Evolutionary conservation across 2,329 filamentous ascomycete genomes (phyloP).

Genomic region (Clarireedia hainanense): DNA sequence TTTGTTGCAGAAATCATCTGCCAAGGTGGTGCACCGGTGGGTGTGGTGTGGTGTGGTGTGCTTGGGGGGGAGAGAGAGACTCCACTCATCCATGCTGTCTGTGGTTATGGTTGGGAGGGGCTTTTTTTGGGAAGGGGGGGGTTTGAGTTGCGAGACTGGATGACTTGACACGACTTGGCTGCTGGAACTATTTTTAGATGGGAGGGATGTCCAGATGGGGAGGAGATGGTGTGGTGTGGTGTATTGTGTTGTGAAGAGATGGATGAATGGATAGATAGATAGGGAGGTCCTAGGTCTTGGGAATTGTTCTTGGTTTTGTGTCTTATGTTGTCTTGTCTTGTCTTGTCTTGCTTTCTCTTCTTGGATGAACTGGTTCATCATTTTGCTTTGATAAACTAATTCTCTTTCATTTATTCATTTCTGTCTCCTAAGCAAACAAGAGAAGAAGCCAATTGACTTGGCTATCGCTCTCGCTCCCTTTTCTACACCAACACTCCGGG

Average conservation of each 20-base stretch:
- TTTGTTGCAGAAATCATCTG: background rate
- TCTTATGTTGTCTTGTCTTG: too few relatives aligned
- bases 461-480: background rate
- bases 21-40: background rate
- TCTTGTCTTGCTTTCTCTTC: background rate
- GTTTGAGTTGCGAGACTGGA: background rate
- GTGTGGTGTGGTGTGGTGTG: too few relatives aligned
- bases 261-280: background rate
- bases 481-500: background rate
- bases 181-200: background rate
- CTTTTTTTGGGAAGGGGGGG: too few relatives aligned
- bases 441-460: constrained; percentile 1
- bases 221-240: background rate
- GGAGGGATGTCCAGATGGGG: background rate
- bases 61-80: too few relatives aligned
- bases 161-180: background rate
- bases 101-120: too few relatives aligned
- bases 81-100: too few relatives aligned
- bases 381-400: background rate
- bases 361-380: constrained; percentile 4
- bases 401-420: background rate
- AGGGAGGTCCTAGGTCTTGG: background rate
- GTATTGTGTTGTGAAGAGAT: background rate
- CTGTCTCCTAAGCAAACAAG: background rate
- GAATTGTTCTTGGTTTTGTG: background rate